Evolutionary conservation across 305 asterid genomes (phyloP).

Genomic region (Euphrasia arctica): DNA sequence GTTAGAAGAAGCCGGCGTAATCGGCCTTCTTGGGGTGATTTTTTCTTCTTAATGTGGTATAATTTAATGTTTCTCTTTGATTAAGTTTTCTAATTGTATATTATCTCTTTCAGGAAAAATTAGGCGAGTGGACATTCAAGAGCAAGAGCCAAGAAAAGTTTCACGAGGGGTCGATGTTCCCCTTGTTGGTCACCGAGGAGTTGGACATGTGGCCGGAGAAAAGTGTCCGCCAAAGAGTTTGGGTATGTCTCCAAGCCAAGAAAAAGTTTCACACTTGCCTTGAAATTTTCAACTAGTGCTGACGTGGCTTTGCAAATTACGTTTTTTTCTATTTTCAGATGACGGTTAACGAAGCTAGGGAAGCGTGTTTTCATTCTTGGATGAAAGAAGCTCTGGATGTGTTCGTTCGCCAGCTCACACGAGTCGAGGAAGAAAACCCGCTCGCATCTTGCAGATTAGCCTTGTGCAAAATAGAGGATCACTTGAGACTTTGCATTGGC

Average conservation of each 20-base stretch:
- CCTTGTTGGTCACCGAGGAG: slow-evolving; percentile 72
- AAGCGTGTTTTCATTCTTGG: slow-evolving; percentile 64
- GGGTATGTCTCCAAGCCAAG: slow-evolving; percentile 49
- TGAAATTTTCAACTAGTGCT: background rate
- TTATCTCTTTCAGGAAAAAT: slow-evolving; percentile 44
- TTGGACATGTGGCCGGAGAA: slow-evolving; percentile 91
- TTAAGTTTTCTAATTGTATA: slow-evolving; percentile 21
- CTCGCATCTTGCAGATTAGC: slow-evolving; percentile 32
- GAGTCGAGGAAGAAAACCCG: slow-evolving; percentile 23
- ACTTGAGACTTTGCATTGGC: slow-evolving; percentile 33
- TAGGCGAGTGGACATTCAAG: slow-evolving; percentile 89
- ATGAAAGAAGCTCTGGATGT: slow-evolving; percentile 74
- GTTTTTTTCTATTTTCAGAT: slow-evolving; percentile 37
- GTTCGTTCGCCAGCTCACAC: slow-evolving; percentile 35
- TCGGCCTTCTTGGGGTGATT: slow-evolving; percentile 69
- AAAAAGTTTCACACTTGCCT: too few species aligned
- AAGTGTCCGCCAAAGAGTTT: slow-evolving; percentile 53
- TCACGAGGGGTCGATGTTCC: slow-evolving; percentile 85
- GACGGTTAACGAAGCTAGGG: slow-evolving; percentile 66
- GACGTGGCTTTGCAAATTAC: too few species aligned
- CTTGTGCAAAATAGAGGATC: slow-evolving; percentile 38
- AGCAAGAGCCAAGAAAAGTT: slow-evolving; percentile 85
- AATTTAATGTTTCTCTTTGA: background rate
- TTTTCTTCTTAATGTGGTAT: too few species aligned
- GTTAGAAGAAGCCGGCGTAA: slow-evolving; percentile 87